Evolutionary conservation across 805 yeast species (phyloP), one percentile per base, ranked within the genome.

Genomic region (Nakazawaea peltata): DNA sequence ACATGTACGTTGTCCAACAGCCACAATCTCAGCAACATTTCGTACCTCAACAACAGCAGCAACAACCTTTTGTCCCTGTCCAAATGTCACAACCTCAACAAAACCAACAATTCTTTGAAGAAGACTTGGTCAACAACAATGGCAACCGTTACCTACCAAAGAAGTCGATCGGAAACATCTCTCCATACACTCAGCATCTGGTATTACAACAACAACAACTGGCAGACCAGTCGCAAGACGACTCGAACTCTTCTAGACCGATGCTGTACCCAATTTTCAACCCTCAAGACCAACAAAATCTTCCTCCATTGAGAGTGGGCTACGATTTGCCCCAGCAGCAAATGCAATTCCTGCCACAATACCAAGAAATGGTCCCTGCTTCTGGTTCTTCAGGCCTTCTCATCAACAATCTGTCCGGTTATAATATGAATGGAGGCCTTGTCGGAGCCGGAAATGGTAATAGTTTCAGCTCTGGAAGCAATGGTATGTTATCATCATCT

Each of bases 171-270:
- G 38, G 38, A 1, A 34, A 34, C 21, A 30, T 34, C 5, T 34
- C 38, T 9, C 38, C 38, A n/a, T 31, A 34, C 17, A 29, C 38
- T 12, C 38, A 34, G 19, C 33, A 30, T 19, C n/a, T 17, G 9
- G 10, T 28, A 9, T 18, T 34, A 15, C 19, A 10, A 27, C 23
- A 16, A 16, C 37, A 30, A 29, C 32, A 13, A 7, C 26, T 9
- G 19, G 15, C 12, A 10, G 10, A 6, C 10, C 27, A 14, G 54
- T 54, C 25, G 61, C 17, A 7, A 6, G 28, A 37, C 10, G 33
- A 41, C 11, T 30, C 34, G n/a, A 31, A 26, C 23, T 30, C 34
- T 12, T 25, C 41, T 12, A 32, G 42, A 24, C 25, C 44, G 6
- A 15, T 36, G 17, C 26, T 36, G 4, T 28, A 34, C 18, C 29